Evolutionary conservation across 345 rosid genomes (phyloP).

Genomic region (Corymbia maculata): DNA sequence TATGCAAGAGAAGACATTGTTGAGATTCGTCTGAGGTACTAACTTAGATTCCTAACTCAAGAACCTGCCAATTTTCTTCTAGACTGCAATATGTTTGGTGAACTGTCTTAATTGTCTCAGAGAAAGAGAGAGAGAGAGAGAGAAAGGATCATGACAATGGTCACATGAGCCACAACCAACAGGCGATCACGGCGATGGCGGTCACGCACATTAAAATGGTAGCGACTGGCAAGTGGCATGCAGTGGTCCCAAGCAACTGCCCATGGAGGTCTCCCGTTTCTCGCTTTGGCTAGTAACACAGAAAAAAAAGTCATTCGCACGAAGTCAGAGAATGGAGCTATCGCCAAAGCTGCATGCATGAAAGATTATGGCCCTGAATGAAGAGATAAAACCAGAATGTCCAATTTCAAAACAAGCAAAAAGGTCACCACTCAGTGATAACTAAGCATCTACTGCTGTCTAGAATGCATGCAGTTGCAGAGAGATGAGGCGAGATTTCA

Average conservation of each 20-base stretch:
- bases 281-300: neutral
- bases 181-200: accelerated
- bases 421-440: neutral
- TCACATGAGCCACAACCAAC: neutral
- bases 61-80: neutral
- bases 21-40: neutral
- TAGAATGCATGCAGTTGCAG: neutral
- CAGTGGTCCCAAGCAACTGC: neutral
- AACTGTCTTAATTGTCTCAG: neutral
- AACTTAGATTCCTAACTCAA: neutral
- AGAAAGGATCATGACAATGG: neutral
- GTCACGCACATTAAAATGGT: neutral
- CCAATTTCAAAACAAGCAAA: neutral
- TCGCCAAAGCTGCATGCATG: neutral
- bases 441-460: neutral
- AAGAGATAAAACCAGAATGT: neutral
- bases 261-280: neutral
- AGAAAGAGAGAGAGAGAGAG: neutral
- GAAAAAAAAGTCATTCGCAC: too few species aligned
- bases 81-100: neutral
- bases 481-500: neutral
- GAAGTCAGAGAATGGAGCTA: too few species aligned
- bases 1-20: neutral
- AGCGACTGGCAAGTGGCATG: neutral
- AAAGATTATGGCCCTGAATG: neutral